Conservation (phyloP, 257 asterid species). For the Solanum ossicruentum region DNA sequence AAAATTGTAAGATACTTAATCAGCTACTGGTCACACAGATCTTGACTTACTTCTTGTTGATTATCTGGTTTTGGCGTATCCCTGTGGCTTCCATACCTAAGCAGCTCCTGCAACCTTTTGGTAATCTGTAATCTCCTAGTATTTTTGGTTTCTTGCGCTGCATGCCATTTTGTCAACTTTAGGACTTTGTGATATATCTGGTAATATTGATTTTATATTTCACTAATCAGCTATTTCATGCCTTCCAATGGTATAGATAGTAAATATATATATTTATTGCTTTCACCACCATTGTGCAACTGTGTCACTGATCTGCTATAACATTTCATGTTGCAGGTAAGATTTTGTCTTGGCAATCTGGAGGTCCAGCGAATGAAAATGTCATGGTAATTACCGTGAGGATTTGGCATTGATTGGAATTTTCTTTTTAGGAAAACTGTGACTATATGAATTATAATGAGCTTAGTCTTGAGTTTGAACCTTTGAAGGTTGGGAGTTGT, state of each 20-base stretch:
- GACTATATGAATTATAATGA: background rate
- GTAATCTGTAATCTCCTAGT: conserved; percentile 19
- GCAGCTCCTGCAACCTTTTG: conserved; percentile 85
- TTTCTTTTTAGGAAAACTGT: background rate
- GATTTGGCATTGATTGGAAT: background rate
- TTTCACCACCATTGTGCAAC: background rate
- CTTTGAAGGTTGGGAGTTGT: background rate
- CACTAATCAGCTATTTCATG: background rate
- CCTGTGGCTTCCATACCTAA: conserved; percentile 70
- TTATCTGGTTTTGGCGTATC: conserved; percentile 75
- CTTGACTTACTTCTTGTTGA: conserved; percentile 27
- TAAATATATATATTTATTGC: background rate
- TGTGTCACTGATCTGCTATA: background rate
- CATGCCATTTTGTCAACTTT: background rate
- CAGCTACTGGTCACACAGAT: conserved; percentile 23
- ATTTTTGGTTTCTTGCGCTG: background rate
- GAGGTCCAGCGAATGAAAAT: conserved; percentile 35
- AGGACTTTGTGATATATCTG: background rate
- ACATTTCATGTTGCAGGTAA: conserved; percentile 37
- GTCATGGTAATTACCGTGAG: conserved; percentile 43
- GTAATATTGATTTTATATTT: background rate
- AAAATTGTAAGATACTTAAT: background rate
- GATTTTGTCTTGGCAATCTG: conserved; percentile 78
- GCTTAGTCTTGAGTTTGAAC: background rate
- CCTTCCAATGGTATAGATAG: background rate